Evolutionary conservation across 257 asterid species (phyloP).

Genomic region (Nyctanthes arbortristis): DNA sequence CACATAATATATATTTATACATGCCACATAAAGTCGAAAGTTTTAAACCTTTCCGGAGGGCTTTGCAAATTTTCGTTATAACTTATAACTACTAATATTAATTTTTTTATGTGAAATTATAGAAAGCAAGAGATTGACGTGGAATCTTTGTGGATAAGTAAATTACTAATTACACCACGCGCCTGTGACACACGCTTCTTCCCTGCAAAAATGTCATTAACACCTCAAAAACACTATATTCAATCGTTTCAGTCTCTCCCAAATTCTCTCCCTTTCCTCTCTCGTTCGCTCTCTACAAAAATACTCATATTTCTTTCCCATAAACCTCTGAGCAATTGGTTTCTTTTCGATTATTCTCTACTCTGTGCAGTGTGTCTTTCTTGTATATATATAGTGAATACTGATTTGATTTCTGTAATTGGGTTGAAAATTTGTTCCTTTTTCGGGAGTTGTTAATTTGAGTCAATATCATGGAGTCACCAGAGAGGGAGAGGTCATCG

Average conservation of each 20-base stretch:
- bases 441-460: slow-evolving; percentile 7
- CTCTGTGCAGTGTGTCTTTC: slow-evolving; percentile 17
- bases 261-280: slow-evolving; percentile 22
- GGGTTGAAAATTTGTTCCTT: slow-evolving; percentile 13
- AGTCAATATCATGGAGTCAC: slow-evolving; percentile 53
- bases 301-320: not conserved
- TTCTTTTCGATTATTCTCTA: slow-evolving; percentile 23
- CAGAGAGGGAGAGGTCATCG: slow-evolving; percentile 61
- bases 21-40: too few species aligned
- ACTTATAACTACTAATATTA: too few species aligned
- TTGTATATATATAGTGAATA: not conserved
- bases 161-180: not conserved
- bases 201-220: slow-evolving; percentile 2
- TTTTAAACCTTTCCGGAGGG: too few species aligned
- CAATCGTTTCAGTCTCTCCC: slow-evolving; percentile 40
- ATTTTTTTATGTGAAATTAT: not conserved
- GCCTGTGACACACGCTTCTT: not conserved
- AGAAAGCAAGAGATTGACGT: not conserved
- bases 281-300: slow-evolving; percentile 9
- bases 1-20: too few species aligned
- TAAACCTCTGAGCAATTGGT: not conserved
- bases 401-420: not conserved
- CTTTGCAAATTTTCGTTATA: too few species aligned
- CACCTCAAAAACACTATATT: not conserved
- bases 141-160: not conserved